Percentiles rank a stretch among this genome's conserved stretches.
phyloP scores from a whole-genome alignment of 306 rosid species.

The Cicer chorassanicum region DNA sequence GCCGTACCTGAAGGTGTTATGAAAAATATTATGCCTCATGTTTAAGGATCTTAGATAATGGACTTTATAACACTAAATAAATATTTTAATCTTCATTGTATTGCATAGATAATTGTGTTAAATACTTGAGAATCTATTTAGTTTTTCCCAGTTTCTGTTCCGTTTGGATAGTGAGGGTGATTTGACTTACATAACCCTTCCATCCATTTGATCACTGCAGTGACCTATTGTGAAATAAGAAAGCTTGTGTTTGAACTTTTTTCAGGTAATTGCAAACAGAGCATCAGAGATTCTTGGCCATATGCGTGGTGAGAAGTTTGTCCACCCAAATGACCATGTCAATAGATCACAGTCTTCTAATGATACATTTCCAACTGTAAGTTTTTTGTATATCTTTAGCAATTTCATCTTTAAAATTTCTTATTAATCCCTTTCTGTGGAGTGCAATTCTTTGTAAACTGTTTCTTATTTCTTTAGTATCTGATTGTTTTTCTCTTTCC shows the following conservation, averaged over 20 bases:
- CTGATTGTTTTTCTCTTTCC: conserved; percentile 29
- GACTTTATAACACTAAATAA: background rate
- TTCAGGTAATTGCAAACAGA: conserved; percentile 93
- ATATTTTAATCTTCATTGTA: background rate
- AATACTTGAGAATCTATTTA: conserved; percentile 21
- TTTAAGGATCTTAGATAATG: conserved; percentile 2
- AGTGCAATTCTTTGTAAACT: conserved; percentile 12
- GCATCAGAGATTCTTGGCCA: conserved; percentile 98
- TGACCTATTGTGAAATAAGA: conserved; percentile 8
- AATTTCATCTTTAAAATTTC: conserved; percentile 1
- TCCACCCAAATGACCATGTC: conserved; percentile 98
- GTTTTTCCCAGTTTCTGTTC: conserved; percentile 4
- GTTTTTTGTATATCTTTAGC: conserved; percentile 39
- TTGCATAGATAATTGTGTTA: background rate
- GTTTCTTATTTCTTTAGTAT: conserved; percentile 16
- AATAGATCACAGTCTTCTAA: conserved; percentile 97
- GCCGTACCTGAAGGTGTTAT: background rate
- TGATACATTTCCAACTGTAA: conserved; percentile 97
- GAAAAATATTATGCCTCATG: background rate
- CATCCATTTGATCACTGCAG: conserved; percentile 30
- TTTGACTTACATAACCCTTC: background rate
- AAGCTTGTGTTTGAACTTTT: conserved; percentile 29
- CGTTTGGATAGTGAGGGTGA: background rate
- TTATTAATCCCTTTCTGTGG: background rate
- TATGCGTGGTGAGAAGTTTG: conserved; percentile 84